Conservation (phyloP, 2,329 filamentous ascomycete species). For the Ascochyta koolunga region DNA sequence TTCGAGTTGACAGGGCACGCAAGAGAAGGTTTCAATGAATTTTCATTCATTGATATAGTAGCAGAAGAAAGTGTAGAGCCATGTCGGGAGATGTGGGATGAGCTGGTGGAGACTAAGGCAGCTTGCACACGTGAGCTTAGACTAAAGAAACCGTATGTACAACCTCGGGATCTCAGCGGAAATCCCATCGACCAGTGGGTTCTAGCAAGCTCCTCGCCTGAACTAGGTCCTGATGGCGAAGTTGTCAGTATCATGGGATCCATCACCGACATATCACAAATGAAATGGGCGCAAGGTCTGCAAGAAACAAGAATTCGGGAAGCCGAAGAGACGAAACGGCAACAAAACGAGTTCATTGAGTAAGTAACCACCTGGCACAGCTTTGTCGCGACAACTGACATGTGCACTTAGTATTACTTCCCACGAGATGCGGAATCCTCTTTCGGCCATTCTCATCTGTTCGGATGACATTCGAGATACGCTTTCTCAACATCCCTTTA, state of each 20-base stretch:
- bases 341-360: slow-evolving; percentile 47
- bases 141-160: slow-evolving; percentile 45
- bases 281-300: slow-evolving; percentile 46
- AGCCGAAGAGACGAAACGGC: slow-evolving; percentile 41
- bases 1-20: slow-evolving; percentile 56
- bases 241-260: slow-evolving; percentile 40
- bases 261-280: slow-evolving; percentile 41
- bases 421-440: slow-evolving; percentile 46
- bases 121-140: slow-evolving; percentile 53
- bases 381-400: background rate
- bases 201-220: slow-evolving; percentile 40
- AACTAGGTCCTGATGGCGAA: slow-evolving; percentile 33
- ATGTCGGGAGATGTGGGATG: slow-evolving; percentile 50
- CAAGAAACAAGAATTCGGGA: slow-evolving; percentile 36
- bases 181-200: slow-evolving; percentile 55
- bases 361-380: background rate
- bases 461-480: slow-evolving; percentile 41
- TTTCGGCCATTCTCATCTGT: slow-evolving; percentile 42
- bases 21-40: slow-evolving; percentile 47
- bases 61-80: slow-evolving; percentile 40
- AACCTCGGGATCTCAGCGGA: slow-evolving; percentile 44
- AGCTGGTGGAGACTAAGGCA: slow-evolving; percentile 42
- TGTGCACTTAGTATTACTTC: slow-evolving; percentile 29
- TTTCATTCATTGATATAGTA: slow-evolving; percentile 53
- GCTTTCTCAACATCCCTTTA: slow-evolving; percentile 28